These are phyloP conservation scores for Chimonanthus praecox DNA, from an alignment of 164 flowering plant species.

Conservation along the genomic window DNA sequence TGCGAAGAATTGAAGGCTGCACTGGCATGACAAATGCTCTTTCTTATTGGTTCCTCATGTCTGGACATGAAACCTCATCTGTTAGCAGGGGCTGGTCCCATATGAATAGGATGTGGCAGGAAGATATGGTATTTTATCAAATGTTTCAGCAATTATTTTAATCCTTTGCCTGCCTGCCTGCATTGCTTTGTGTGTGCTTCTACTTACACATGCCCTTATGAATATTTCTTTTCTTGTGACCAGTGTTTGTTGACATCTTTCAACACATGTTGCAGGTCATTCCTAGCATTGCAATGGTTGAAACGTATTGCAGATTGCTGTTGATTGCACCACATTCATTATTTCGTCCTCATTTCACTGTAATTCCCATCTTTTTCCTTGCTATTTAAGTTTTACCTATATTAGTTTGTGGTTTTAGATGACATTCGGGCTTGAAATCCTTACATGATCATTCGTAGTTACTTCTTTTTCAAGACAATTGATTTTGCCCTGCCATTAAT, in stretches of 20 bases:
- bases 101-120: neutral
- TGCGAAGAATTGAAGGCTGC: neutral
- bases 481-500: no score
- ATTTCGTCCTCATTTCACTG: conserved; percentile 86
- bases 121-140: neutral
- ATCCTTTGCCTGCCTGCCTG: neutral
- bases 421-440: neutral
- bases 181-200: neutral
- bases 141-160: neutral
- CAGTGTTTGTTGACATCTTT: conserved; percentile 3
- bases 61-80: no score
- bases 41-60: neutral
- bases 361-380: conserved; percentile 27
- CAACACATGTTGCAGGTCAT: conserved; percentile 52
- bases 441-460: neutral
- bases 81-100: neutral
- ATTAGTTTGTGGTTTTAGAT: neutral
- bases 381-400: neutral
- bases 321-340: conserved; percentile 85
- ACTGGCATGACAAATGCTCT: neutral
- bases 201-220: neutral
- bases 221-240: neutral
- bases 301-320: conserved; percentile 80
- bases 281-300: conserved; percentile 94
- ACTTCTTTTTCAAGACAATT: no score